These are phyloP conservation scores for Albizia julibrissin DNA, from an alignment of 306 rosid species.

Conservation along the genomic window DNA sequence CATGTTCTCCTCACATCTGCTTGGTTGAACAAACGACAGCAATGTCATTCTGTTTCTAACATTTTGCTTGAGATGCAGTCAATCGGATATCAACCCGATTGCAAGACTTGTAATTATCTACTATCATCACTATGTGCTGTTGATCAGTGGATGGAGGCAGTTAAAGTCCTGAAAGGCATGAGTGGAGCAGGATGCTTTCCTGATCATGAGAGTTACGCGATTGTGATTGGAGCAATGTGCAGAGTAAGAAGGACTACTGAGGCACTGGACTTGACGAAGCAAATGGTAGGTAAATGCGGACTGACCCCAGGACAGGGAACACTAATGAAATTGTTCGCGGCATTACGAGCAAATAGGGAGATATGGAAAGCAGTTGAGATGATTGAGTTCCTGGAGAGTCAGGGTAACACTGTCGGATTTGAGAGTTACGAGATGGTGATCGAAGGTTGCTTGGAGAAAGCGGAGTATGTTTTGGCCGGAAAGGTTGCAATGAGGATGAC, in stretches of 20 bases:
- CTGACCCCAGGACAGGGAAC: constrained; percentile 51
- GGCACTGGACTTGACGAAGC: constrained; percentile 51
- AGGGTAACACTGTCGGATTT: constrained; percentile 45
- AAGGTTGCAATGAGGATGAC: constrained; percentile 74
- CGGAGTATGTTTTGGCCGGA: constrained; percentile 74
- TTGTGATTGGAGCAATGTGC: constrained; percentile 62
- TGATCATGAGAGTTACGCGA: constrained; percentile 61
- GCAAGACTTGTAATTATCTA: constrained; percentile 52
- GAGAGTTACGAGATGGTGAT: constrained; percentile 59
- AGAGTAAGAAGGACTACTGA: constrained; percentile 58
- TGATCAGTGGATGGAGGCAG: constrained; percentile 54
- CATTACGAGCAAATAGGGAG: constrained; percentile 56
- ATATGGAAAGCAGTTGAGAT: constrained; percentile 63
- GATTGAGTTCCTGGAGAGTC: constrained; percentile 48
- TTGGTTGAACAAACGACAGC: constrained; percentile 48
- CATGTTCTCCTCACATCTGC: constrained; percentile 59
- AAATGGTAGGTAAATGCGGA: constrained; percentile 50
- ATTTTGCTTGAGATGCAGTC: constrained; percentile 50
- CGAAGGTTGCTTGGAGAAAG: constrained; percentile 76
- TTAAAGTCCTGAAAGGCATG: constrained; percentile 66
- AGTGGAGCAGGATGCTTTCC: constrained; percentile 76
- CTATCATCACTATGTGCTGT: constrained; percentile 52
- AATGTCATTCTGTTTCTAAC: constrained; percentile 36
- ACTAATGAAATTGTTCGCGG: constrained; percentile 41
- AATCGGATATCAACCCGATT: constrained; percentile 59